These are phyloP conservation scores for Acanthamoeba lenticulata DNA, from an alignment of 208 protist species.

Conservation along the genomic window DNA sequence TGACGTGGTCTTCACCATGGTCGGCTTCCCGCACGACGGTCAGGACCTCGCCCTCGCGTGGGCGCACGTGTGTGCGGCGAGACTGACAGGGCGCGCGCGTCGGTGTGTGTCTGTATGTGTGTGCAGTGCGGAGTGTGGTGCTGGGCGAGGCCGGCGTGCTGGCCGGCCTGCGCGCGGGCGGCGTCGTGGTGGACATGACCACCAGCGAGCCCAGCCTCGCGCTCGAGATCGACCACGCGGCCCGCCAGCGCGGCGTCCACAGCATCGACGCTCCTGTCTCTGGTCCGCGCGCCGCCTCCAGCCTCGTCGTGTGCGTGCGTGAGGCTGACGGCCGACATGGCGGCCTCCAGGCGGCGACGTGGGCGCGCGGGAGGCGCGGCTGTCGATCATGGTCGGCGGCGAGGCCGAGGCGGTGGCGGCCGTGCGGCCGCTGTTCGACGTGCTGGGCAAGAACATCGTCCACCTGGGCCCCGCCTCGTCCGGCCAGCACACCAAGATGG, in stretches of 20 bases:
- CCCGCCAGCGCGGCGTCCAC: slow-evolving; percentile 87
- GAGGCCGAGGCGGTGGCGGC: slow-evolving; percentile 86
- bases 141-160: slow-evolving; percentile 86
- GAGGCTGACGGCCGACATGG: not conserved
- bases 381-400: slow-evolving; percentile 96
- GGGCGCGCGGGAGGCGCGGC: slow-evolving; percentile 92
- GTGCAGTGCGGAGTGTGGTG: slow-evolving; percentile 6
- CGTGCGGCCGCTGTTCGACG: slow-evolving; percentile 66
- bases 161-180: slow-evolving; percentile 84
- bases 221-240: slow-evolving; percentile 88
- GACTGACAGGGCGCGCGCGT: too few relatives aligned
- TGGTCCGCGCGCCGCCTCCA: slow-evolving; percentile 13
- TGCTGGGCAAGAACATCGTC: slow-evolving; percentile 75
- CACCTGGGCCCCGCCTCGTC: slow-evolving; percentile 56
- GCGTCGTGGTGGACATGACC: slow-evolving; percentile 95
- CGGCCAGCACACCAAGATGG: slow-evolving; percentile 95
- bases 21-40: slow-evolving; percentile 93
- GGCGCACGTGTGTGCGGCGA: slow-evolving; percentile 54
- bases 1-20: slow-evolving; percentile 94
- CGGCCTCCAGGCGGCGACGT: slow-evolving; percentile 23
- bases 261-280: slow-evolving; percentile 94
- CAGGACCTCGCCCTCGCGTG: slow-evolving; percentile 80
- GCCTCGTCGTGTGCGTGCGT: not conserved
- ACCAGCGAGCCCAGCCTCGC: slow-evolving; percentile 94
- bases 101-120: not conserved